phyloP scores from a whole-genome alignment of 495 filamentous ascomycete species.

The Sabuloglossum arenarium region DNA sequence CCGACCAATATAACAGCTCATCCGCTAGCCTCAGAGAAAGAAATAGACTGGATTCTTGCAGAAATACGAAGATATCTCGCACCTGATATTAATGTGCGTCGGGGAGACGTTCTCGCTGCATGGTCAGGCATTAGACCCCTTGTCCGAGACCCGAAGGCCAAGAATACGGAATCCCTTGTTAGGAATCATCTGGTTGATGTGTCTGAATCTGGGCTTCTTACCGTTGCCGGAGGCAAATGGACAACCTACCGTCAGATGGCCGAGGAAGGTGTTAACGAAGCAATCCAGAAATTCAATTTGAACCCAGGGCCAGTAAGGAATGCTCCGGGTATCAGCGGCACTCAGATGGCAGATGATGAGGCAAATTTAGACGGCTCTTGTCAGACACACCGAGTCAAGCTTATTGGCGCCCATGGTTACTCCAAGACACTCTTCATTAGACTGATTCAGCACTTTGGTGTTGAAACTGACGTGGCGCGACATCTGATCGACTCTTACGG shows the following conservation, averaged over 20 bases:
- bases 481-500: slow-evolving; percentile 82
- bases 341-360: slow-evolving; percentile 50
- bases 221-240: slow-evolving; percentile 96
- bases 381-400: slow-evolving; percentile 75
- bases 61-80: slow-evolving; percentile 80
- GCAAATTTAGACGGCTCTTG: slow-evolving; percentile 65
- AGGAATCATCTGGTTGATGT: slow-evolving; percentile 87
- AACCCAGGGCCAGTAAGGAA: slow-evolving; percentile 32
- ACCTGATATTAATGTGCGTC: slow-evolving; percentile 81
- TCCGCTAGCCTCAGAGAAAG: slow-evolving; percentile 73
- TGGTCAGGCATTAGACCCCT: slow-evolving; percentile 91
- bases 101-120: slow-evolving; percentile 85
- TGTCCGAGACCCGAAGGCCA: slow-evolving; percentile 83
- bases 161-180: slow-evolving; percentile 85
- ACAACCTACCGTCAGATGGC: slow-evolving; percentile 99
- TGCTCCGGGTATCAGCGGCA: slow-evolving; percentile 58
- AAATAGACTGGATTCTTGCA: slow-evolving; percentile 90
- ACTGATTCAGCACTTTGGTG: slow-evolving; percentile 87
- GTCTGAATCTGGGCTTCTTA: slow-evolving; percentile 69
- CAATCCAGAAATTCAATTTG: slow-evolving; percentile 59
- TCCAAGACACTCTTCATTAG: slow-evolving; percentile 96
- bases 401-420: slow-evolving; percentile 87
- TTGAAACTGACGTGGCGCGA: slow-evolving; percentile 88
- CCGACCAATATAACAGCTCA: slow-evolving; percentile 63
- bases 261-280: slow-evolving; percentile 87